A percentile compares a stretch with the other conserved stretches of the same genome.
phyloP scores from a whole-genome alignment of 768 basidiomycete species.

The Myochromella boudieri region DNA sequence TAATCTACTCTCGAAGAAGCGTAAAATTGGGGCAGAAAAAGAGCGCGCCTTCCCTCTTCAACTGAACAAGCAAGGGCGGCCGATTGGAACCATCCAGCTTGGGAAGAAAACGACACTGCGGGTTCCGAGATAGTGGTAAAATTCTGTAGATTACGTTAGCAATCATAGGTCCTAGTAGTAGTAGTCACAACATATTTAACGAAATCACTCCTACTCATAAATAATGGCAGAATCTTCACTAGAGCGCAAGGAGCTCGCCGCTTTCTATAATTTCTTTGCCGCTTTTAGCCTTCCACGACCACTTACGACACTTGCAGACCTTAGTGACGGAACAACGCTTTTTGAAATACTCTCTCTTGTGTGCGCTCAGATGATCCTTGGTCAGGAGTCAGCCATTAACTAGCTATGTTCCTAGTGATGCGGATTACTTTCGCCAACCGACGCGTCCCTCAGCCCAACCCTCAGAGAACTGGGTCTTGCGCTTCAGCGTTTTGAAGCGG shows the following conservation, averaged over 20 bases:
- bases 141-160: slow-evolving; percentile 5
- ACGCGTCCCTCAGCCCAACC: slow-evolving; percentile 57
- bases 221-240: slow-evolving; percentile 35
- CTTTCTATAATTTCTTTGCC: slow-evolving; percentile 79
- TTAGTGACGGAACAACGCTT: slow-evolving; percentile 77
- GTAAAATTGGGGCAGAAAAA: slow-evolving; percentile 9
- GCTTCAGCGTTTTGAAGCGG: slow-evolving; percentile 80
- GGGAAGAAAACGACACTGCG: slow-evolving; percentile 33
- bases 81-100: slow-evolving; percentile 32
- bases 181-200: neutral
- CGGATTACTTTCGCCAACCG: slow-evolving; percentile 71
- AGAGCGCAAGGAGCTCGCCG: slow-evolving; percentile 65
- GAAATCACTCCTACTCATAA: neutral
- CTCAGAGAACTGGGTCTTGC: slow-evolving; percentile 87
- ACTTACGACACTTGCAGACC: slow-evolving; percentile 62
- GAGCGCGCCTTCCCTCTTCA: slow-evolving; percentile 28
- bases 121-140: neutral
- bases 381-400: neutral
- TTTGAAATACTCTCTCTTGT: slow-evolving; percentile 74
- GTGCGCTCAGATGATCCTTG: slow-evolving; percentile 42
- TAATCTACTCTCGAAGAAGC: slow-evolving; percentile 9
- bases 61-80: slow-evolving; percentile 37
- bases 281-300: slow-evolving; percentile 69
- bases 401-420: slow-evolving; percentile 52
- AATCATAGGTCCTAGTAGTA: neutral